Evolutionary conservation across 1,139 yeast genomes (phyloP).

Genomic region (Scheffersomyces segobiensis): DNA sequence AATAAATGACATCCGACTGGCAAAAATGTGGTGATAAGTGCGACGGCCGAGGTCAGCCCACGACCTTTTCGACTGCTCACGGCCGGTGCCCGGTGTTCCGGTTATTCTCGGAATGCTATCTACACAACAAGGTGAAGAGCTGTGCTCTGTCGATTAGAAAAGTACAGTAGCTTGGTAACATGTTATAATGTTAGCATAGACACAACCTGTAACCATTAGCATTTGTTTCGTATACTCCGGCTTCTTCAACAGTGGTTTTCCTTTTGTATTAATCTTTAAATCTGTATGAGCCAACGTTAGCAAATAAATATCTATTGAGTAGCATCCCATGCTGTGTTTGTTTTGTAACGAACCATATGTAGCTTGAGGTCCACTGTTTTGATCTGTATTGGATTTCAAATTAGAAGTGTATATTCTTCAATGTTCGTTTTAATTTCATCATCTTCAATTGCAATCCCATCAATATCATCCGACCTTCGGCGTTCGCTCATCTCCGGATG

Average conservation of each 20-base stretch:
- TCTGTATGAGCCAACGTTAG: no score
- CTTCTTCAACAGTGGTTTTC: no score
- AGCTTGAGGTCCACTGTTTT: no score
- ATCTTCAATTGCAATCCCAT: not conserved
- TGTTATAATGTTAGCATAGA: not conserved
- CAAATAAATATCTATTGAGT: no score
- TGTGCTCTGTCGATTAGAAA: not conserved
- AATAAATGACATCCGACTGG: not conserved
- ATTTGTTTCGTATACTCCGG: no score
- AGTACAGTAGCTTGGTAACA: not conserved
- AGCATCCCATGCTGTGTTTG: no score
- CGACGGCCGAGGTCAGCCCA: not conserved
- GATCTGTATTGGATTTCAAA: no score
- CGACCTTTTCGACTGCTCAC: not conserved
- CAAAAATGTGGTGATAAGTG: not conserved
- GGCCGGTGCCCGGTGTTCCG: constrained; percentile 1
- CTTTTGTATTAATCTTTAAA: no score
- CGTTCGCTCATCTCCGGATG: not conserved
- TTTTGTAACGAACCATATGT: no score
- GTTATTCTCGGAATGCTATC: not conserved
- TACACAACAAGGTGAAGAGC: not conserved
- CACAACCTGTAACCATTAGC: not conserved
- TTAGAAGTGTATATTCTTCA: not conserved
- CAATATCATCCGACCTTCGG: not conserved
- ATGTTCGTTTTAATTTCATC: not conserved